Evolutionary conservation across 2,329 filamentous ascomycete species (phyloP).

Genomic region (Diaporthe citri): DNA sequence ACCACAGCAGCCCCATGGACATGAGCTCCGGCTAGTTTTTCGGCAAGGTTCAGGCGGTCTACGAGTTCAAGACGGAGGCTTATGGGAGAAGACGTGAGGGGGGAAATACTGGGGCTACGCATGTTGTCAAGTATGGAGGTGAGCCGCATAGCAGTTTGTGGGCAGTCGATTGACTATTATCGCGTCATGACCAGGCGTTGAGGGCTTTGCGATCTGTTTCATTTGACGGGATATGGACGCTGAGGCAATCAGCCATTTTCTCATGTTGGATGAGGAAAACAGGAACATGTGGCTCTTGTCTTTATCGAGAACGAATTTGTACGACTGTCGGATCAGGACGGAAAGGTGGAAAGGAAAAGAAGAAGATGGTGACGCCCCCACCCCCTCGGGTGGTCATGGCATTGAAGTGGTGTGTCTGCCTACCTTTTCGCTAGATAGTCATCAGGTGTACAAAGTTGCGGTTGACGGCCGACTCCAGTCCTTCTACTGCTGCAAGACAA

Average conservation of each 20-base stretch:
- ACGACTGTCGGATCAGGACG: neutral
- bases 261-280: neutral
- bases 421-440: neutral
- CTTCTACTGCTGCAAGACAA: neutral
- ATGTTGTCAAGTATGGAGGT: neutral
- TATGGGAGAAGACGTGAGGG: neutral
- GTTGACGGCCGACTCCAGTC: neutral
- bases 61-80: neutral
- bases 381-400: neutral
- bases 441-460: neutral
- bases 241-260: neutral
- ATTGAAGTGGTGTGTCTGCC: neutral
- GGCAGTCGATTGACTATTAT: neutral
- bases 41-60: no score
- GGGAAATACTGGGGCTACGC: neutral
- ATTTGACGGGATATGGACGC: neutral
- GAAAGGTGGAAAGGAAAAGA: neutral
- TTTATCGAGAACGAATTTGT: neutral
- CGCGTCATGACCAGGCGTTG: neutral
- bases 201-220: neutral
- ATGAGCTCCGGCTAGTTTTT: neutral
- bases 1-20: constrained; percentile 25
- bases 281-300: neutral
- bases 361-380: no score
- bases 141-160: neutral